A percentile compares a stretch with the other conserved stretches of the same genome.
Evolutionary conservation across 371 early-diverging fungal species (phyloP).

Genomic region (Rhizomucor pusillus): DNA sequence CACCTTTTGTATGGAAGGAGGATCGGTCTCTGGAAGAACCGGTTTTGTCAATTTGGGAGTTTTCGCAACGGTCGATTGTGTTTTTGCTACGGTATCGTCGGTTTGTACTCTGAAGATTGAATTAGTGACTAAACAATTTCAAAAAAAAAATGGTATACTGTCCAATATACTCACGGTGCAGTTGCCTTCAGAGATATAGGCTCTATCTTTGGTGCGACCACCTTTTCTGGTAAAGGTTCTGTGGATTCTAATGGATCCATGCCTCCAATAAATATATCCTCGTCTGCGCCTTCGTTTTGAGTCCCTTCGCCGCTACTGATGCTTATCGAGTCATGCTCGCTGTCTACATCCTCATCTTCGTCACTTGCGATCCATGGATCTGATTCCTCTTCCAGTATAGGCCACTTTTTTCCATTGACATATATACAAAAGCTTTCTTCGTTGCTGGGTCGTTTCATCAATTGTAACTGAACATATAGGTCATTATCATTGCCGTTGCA

Average conservation of each 20-base stretch:
- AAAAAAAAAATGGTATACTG: no score
- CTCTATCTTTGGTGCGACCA: no score
- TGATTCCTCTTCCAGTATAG: conserved; percentile 14
- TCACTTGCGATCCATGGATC: background rate
- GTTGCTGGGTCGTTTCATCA: background rate
- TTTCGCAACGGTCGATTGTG: background rate
- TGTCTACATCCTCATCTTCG: conserved; percentile 1
- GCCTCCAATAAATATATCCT: background rate
- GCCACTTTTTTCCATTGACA: conserved; percentile 39
- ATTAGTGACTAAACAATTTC: no score
- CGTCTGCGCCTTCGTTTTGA: background rate
- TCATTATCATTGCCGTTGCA: background rate
- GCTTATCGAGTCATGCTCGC: conserved; percentile 27
- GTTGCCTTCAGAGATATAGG: no score
- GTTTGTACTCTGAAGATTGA: no score
- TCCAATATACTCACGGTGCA: no score
- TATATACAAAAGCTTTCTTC: conserved; percentile 10
- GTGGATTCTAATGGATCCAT: background rate
- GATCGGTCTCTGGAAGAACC: conserved; percentile 29
- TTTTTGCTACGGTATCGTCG: background rate
- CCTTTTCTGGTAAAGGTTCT: background rate
- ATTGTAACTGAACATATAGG: conserved; percentile 1
- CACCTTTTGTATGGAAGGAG: conserved; percentile 20
- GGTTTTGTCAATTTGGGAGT: conserved; percentile 1
- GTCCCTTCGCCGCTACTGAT: background rate